Conservation (phyloP, 768 basidiomycete species). For the Lentinula detonsa region DNA sequence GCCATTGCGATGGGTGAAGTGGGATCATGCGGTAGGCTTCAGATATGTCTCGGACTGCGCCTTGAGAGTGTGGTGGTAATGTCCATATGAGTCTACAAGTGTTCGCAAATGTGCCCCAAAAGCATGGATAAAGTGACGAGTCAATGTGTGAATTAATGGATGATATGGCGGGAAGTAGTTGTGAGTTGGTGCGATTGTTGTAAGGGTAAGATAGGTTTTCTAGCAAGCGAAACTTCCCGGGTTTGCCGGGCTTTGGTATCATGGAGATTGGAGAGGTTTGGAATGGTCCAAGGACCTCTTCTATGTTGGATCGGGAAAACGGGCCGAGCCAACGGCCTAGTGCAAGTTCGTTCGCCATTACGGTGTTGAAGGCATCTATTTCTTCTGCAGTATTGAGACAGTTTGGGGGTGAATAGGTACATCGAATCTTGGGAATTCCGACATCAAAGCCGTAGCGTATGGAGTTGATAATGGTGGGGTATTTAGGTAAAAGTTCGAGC, state of each 20-base stretch:
- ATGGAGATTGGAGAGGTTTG: conserved; percentile 29
- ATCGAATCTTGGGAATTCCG: neutral
- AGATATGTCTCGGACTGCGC: conserved; percentile 21
- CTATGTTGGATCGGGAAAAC: conserved; percentile 14
- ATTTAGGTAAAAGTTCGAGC: conserved; percentile 15
- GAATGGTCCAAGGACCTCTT: conserved; percentile 27
- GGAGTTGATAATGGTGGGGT: conserved; percentile 19
- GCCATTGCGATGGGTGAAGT: conserved; percentile 21
- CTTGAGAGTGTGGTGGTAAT: conserved; percentile 26
- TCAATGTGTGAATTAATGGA: neutral
- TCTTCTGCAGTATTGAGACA: neutral
- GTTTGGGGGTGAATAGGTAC: neutral
- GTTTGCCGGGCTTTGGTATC: conserved; percentile 28
- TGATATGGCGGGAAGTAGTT: neutral
- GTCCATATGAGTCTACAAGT: neutral
- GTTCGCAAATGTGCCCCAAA: conserved; percentile 20
- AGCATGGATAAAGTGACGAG: conserved; percentile 16
- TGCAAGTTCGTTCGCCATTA: conserved; percentile 19
- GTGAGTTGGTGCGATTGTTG: neutral
- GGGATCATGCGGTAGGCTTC: conserved; percentile 27
- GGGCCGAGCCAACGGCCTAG: conserved; percentile 26
- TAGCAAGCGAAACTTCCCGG: conserved; percentile 23
- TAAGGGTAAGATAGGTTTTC: conserved; percentile 32
- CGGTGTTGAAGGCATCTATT: conserved; percentile 8
- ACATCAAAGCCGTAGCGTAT: neutral